Percentiles rank a stretch among this genome's conserved stretches.
phyloP scores from a whole-genome alignment of 306 rosid genomes.

The Arachis hypogaea region DNA sequence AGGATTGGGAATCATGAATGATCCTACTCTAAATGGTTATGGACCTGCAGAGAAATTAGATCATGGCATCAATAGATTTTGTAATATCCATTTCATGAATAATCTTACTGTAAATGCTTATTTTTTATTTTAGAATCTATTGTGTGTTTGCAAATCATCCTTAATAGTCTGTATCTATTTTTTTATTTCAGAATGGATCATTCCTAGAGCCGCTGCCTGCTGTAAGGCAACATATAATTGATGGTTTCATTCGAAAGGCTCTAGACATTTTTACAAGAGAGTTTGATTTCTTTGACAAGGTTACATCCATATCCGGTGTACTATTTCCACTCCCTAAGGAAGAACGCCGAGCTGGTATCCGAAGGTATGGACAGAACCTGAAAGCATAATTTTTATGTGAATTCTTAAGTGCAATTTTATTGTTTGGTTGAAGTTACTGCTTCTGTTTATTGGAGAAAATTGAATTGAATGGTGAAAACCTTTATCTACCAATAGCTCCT shows the following conservation, averaged over 20 bases:
- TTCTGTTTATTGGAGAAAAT: conserved; percentile 71
- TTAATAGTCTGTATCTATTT: no score
- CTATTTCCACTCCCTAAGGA: conserved; percentile 87
- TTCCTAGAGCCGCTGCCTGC: conserved; percentile 39
- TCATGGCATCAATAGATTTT: conserved; percentile 24
- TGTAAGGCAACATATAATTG: conserved; percentile 81
- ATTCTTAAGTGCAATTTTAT: conserved; percentile 17
- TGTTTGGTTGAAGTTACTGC: conserved; percentile 26
- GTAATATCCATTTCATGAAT: no score
- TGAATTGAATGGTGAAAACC: conserved; percentile 82
- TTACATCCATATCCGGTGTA: conserved; percentile 92
- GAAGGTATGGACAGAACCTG: conserved; percentile 58
- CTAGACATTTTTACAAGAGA: conserved; percentile 78
- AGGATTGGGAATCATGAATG: conserved; percentile 51
- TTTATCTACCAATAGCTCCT: conserved; percentile 44
- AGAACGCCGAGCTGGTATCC: conserved; percentile 90
- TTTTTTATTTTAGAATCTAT: no score
- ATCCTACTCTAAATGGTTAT: conserved; percentile 45
- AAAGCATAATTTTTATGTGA: conserved; percentile 45
- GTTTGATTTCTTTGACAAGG: conserved; percentile 97
- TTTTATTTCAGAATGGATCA: no score
- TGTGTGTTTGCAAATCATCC: no score
- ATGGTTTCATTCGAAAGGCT: conserved; percentile 80
- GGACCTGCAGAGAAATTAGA: conserved; percentile 45
- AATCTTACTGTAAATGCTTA: no score